Base-by-base conservation (phyloP, 768 basidiomycete species). In the Roridomyces roridus region DNA sequence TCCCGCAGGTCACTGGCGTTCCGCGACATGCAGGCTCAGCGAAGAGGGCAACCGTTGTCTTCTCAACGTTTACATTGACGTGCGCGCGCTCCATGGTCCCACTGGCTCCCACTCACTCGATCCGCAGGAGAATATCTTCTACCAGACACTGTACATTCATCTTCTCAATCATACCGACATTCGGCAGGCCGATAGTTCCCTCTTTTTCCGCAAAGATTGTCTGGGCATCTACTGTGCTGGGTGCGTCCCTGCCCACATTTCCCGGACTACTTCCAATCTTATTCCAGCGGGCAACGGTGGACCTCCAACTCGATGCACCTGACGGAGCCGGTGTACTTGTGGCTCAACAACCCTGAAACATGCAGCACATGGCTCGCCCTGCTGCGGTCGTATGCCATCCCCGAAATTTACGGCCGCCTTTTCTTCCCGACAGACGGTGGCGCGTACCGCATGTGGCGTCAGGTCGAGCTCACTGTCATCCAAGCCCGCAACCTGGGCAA, bases 371-470 rank as follows among this genome's bases (percentile, higher is more conserved):
- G 94, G 92, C 78, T 91, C 44, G 85, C 87, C 21, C 83, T 95
- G 46, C 77, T 94, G 51, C 85, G 87, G 55, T 91, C 92, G 4
- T 93, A 90, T 70, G 87, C 94, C 12, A 80, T 81, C 46, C 88
- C 91, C 1, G 92, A 94, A 70, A 84, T 89, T 51, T 91, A 92
- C 67, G 91, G 88, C 29, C 77, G 79, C 61, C 74, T 80, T 68
- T 76, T 79, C 61, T 76, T 77, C 35, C 77, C 83, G 20, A 65
- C 71, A 46, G 86, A 87, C 57, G 89, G 88, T 39, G 92, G 92
- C 7, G 83, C 89, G 11, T 93, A 91, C 72, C 86, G 93, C 51
- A 89, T 94, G 84, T 94, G 91, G 89, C 81, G 94, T 46, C 89
- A 91, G 68, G 80, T 94, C 21, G 85, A 91, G 59, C 75, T 94